Base-by-base conservation (phyloP, 192 early-diverging fungal species). In the Backusella westeae region DNA sequence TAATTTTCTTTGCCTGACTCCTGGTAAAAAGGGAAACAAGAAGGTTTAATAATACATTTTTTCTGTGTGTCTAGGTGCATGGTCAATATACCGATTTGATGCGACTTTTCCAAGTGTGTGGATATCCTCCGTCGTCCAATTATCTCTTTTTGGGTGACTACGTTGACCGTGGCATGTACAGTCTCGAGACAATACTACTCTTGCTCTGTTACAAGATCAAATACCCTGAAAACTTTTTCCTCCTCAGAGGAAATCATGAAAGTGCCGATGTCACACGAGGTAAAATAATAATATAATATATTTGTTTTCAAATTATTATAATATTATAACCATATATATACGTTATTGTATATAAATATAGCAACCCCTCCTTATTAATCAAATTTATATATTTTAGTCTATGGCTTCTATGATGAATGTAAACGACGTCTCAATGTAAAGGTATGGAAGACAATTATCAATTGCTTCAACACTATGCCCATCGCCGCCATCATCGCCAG, bases 371-470 rank as follows among this genome's bases (percentile, higher is more conserved):
- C 6, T 39, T 39, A 39, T 39, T 9, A 39, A 39, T 10, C 1
- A 39, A 46, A 67, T 41, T 74, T 35, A 35, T 70, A 35, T 72
- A 38, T 72, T 66, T 78, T 75, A 94, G 95, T 96, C 8, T 97
- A 98, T 76, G 97, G 97, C 6, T 98, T 98, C 83, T 98, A 95
- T 80, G 97, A 98, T 84, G 97, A 98, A 85, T 98, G 97, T 87
- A 97, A 97, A 78, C 92, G 96, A 34, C 85, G 95, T 38, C 89
- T 87, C 39, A 95, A 83, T 71, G 82, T 96, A 65, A 97, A 96
- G 78, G 89, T 96, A 67, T 98, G 97, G 97, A 94, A 93, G 81
- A 81, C 92, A 19, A 97, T 98, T 81, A 90, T 95, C 19, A 92
- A 96, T 81, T 90, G 93, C 21, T 98, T 98, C 83, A 96, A 98